These are phyloP conservation scores for Cyathus striatus DNA, from an alignment of 768 basidiomycete genomes.

Conservation along the genomic window DNA sequence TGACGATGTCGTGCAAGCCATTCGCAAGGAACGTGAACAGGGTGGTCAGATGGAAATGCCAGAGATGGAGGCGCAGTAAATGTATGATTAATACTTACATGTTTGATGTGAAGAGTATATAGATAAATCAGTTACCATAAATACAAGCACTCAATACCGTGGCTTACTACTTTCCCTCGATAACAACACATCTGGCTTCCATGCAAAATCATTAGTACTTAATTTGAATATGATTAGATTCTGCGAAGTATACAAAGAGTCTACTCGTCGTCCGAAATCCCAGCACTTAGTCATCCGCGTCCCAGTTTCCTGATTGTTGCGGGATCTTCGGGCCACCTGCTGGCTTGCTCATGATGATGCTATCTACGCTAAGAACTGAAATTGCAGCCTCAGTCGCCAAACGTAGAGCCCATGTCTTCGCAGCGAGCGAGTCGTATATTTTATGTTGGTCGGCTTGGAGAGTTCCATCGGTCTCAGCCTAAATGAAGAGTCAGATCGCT, in stretches of 20 bases:
- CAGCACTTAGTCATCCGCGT: slow-evolving; percentile 69
- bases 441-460: slow-evolving; percentile 54
- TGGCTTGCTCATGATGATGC: slow-evolving; percentile 96
- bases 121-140: too few relatives aligned
- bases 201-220: too few relatives aligned
- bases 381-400: slow-evolving; percentile 91
- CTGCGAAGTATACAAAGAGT: too few relatives aligned
- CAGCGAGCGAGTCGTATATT: slow-evolving; percentile 84
- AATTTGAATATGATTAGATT: too few relatives aligned
- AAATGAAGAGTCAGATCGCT: background rate
- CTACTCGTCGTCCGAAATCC: too few relatives aligned
- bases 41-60: too few relatives aligned
- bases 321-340: slow-evolving; percentile 85
- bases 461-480: slow-evolving; percentile 81
- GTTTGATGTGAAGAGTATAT: too few relatives aligned
- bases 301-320: slow-evolving; percentile 86
- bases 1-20: slow-evolving; percentile 92
- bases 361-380: slow-evolving; percentile 90
- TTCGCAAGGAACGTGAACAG: slow-evolving; percentile 66
- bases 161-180: too few relatives aligned
- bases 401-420: slow-evolving; percentile 85
- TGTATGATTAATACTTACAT: too few relatives aligned
- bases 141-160: too few relatives aligned
- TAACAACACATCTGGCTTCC: too few relatives aligned
- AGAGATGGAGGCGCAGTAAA: too few relatives aligned